Conservation (phyloP, 306 rosid genomes). For the Lagenaria siceraria region DNA sequence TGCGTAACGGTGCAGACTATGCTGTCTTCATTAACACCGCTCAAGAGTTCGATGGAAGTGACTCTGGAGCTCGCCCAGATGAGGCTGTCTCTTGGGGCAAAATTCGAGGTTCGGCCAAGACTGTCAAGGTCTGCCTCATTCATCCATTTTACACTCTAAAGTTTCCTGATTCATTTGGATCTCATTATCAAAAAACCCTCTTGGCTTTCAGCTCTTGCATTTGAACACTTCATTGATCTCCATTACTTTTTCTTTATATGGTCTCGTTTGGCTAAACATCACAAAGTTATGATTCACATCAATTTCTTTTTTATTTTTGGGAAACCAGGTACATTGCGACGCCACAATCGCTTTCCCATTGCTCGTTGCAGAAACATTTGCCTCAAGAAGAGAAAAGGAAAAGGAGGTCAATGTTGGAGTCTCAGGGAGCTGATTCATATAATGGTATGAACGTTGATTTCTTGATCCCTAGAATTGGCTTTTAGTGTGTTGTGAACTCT, state of each 20-base stretch:
- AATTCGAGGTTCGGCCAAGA: conserved; percentile 71
- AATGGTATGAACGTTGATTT: background rate
- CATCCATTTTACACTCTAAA: background rate
- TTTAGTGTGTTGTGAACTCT: background rate
- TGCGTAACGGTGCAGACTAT: conserved; percentile 93
- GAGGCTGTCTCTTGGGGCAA: conserved; percentile 98
- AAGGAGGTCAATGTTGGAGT: background rate
- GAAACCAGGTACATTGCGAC: conserved; percentile 14
- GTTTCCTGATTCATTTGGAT: background rate
- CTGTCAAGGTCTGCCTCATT: conserved; percentile 54
- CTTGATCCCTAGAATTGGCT: background rate
- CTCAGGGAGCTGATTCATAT: background rate
- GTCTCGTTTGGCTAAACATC: background rate
- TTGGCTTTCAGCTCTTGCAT: background rate
- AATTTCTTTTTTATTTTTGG: background rate
- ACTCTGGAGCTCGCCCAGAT: conserved; percentile 88
- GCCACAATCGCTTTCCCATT: conserved; percentile 15
- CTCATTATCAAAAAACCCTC: background rate
- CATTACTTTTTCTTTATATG: background rate
- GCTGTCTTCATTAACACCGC: conserved; percentile 87
- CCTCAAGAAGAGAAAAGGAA: conserved; percentile 7
- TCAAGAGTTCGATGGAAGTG: conserved; percentile 92
- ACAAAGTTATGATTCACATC: background rate
- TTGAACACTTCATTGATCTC: background rate
- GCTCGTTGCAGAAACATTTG: conserved; percentile 19